Conservation (phyloP, 805 yeast genomes). For the Starmerella asiatica region DNA sequence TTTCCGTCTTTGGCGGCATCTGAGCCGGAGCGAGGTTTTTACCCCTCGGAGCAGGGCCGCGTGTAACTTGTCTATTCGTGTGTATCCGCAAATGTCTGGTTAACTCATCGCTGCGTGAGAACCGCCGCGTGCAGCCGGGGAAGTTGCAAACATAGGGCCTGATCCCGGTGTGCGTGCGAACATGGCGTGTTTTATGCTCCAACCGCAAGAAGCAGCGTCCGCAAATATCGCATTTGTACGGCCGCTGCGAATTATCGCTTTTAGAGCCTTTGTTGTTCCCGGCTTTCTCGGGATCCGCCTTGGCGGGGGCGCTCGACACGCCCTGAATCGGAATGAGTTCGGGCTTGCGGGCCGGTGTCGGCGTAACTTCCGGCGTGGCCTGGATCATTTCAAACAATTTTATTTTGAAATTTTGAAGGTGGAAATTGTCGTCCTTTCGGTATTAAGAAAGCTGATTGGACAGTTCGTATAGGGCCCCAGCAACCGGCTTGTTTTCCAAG, state of each 20-base stretch:
- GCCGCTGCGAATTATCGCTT: conserved; percentile 36
- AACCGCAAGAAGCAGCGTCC: conserved; percentile 74
- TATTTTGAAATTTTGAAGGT: no score
- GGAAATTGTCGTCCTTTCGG: no score
- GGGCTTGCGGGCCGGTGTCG: not conserved
- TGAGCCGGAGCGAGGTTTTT: conserved; percentile 12
- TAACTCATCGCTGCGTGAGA: conserved; percentile 70
- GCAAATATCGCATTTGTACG: conserved; percentile 75
- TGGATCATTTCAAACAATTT: conserved; percentile 1
- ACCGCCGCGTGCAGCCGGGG: conserved; percentile 64
- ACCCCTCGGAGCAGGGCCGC: conserved; percentile 15
- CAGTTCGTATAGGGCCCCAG: no score
- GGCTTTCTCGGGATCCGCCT: conserved; percentile 1
- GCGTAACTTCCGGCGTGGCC: not conserved
- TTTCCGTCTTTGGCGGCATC: conserved; percentile 1
- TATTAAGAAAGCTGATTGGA: no score
- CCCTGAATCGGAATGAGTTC: conserved; percentile 3
- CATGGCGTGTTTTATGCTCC: conserved; percentile 85
- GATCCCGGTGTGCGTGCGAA: conserved; percentile 87
- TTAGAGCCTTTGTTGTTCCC: conserved; percentile 1
- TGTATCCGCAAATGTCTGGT: conserved; percentile 79
- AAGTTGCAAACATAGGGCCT: conserved; percentile 76
- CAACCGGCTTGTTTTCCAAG: no score
- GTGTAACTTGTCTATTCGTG: conserved; percentile 24
- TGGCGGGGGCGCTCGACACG: conserved; percentile 4